Evolutionary conservation across 2,329 filamentous ascomycete species (phyloP), one percentile per base, ranked within the genome.

Genomic region (Chrysoporthe cubensis): DNA sequence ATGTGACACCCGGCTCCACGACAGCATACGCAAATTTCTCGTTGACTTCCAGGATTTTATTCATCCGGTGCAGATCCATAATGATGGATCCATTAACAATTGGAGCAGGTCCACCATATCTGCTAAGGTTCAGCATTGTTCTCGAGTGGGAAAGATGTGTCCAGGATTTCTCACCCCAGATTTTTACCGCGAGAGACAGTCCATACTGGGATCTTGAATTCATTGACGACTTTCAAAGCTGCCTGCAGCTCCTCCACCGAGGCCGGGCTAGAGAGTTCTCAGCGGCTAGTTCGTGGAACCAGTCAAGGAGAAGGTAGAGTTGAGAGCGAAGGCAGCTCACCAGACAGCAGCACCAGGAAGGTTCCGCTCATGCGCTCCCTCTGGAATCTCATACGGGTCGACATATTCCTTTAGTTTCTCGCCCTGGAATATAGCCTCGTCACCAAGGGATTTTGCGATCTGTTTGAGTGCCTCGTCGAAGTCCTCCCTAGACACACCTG

Each of bases 71-170:
- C 1, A 85, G 74, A 69, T 84, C 81, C 21, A 85, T 70, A 0
- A 81, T 81, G 6, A 85, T 76, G 34, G 78, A 81, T 0, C 82
- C 83, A 2, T 77, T 79, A 16, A 84, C 77, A 7, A 81, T 74
- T 0, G 82, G 83, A 0, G 82, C 82, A 2, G 83, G 80, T 4
- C 83, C 83, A 14, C 83, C 84, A 66, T 85, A 85, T 13, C 80
- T 80, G 8, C n/a, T 6, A 8, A 3, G 43, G 18, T 21, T 65
- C 26, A 69, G 40, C n/a, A 64, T 58, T 2, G 9, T 3, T 1
- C 9, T 16, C 21, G 8, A 5, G 14, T 26, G 11, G 57, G 9
- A 16, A 9, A 14, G 1, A 2, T 7, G 5, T 6, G 13, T 16
- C 9, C 14, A 4, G 32, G 6, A 8, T 7, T 0, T 56, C 71